phyloP scores from a whole-genome alignment of 768 basidiomycete genomes.

The Lentinula aciculospora region DNA sequence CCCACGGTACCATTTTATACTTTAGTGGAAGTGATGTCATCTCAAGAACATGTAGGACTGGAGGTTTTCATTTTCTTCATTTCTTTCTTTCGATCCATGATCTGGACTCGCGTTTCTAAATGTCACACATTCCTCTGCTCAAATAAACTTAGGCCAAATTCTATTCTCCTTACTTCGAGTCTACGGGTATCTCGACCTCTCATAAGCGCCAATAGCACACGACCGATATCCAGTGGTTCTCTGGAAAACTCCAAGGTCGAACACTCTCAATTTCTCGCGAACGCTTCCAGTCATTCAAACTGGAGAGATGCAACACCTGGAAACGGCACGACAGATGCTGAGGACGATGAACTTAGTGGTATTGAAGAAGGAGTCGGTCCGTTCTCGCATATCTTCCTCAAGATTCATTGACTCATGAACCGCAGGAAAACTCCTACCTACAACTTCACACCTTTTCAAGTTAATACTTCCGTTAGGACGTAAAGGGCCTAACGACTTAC shows the following conservation, averaged over 20 bases:
- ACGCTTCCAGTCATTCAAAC: constrained; percentile 25
- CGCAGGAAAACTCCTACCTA: constrained; percentile 55
- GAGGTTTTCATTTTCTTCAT: too few species aligned
- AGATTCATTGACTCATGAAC: neutral
- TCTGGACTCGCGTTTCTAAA: neutral
- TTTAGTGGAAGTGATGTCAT: too few species aligned
- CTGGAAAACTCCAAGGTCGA: constrained; percentile 30
- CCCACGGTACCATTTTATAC: too few species aligned
- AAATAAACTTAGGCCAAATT: neutral
- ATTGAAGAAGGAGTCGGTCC: constrained; percentile 29
- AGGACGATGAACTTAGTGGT: constrained; percentile 19
- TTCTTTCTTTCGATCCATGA: neutral
- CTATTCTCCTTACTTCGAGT: neutral
- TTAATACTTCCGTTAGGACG: constrained; percentile 47
- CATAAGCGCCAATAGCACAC: constrained; percentile 11
- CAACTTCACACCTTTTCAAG: constrained; percentile 62
- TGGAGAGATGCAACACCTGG: constrained; percentile 22
- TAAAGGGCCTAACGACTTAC: constrained; percentile 7
- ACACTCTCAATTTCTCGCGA: constrained; percentile 40
- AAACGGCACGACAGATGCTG: constrained; percentile 4
- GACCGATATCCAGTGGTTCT: constrained; percentile 2
- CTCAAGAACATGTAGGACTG: neutral
- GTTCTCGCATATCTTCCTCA: constrained; percentile 7
- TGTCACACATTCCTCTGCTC: neutral
- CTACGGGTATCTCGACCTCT: neutral